phyloP scores from a whole-genome alignment of 495 filamentous ascomycete genomes.

The Penicillium dipodomyicola region DNA sequence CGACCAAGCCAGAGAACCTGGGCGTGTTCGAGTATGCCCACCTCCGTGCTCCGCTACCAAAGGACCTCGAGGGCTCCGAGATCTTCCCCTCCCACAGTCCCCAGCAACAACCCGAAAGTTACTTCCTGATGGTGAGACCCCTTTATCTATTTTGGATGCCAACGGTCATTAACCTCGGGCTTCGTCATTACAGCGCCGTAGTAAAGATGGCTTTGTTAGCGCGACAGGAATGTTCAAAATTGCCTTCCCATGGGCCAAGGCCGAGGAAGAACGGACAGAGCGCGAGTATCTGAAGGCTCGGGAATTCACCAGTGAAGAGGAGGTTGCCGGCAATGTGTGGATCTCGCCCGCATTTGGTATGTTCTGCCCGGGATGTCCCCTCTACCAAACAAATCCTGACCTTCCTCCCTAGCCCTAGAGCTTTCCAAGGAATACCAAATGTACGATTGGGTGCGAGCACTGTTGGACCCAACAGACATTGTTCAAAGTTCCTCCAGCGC shows the following conservation, averaged over 20 bases:
- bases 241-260: slow-evolving; percentile 88
- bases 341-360: slow-evolving; percentile 78
- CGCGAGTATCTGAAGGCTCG: slow-evolving; percentile 80
- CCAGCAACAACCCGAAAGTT: slow-evolving; percentile 70
- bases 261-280: slow-evolving; percentile 80
- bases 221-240: slow-evolving; percentile 99
- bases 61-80: slow-evolving; percentile 79
- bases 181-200: slow-evolving; percentile 61
- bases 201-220: slow-evolving; percentile 89
- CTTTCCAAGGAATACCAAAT: slow-evolving; percentile 84
- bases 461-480: slow-evolving; percentile 75
- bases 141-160: not conserved
- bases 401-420: slow-evolving; percentile 58
- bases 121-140: slow-evolving; percentile 83
- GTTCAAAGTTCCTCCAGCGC: slow-evolving; percentile 55
- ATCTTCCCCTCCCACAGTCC: slow-evolving; percentile 71
- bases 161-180: slow-evolving; percentile 9
- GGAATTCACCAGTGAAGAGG: slow-evolving; percentile 74
- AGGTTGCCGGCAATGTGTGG: slow-evolving; percentile 97
- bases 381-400: slow-evolving; percentile 9
- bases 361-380: slow-evolving; percentile 17
- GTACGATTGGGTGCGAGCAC: slow-evolving; percentile 80
- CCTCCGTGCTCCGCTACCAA: slow-evolving; percentile 84
- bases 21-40: slow-evolving; percentile 95
- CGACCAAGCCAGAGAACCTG: slow-evolving; percentile 65